Conservation (phyloP, 1,284 basidiomycete species). For the Moesziomyces aphidis region DNA sequence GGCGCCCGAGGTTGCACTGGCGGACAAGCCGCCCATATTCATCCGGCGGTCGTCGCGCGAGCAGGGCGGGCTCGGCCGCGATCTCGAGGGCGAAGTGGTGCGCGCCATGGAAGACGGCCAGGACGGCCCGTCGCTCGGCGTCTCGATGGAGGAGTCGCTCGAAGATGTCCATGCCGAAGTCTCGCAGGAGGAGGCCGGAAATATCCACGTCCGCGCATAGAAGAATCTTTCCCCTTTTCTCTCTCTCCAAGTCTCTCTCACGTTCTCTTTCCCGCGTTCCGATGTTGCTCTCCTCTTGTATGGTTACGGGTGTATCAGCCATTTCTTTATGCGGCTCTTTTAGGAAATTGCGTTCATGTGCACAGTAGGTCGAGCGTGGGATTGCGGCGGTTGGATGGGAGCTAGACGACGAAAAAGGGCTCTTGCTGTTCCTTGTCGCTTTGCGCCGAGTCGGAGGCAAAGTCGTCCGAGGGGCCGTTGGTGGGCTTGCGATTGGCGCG, state of each 20-base stretch:
- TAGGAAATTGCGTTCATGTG: neutral
- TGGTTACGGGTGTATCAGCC: neutral
- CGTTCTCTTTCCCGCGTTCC: neutral
- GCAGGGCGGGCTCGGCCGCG: slow-evolving; percentile 60
- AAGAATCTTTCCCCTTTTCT: neutral
- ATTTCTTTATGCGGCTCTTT: neutral
- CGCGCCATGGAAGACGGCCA: slow-evolving; percentile 44
- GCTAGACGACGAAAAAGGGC: slow-evolving; percentile 39
- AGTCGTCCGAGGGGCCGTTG: slow-evolving; percentile 1
- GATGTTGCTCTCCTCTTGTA: neutral
- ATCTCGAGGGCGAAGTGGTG: slow-evolving; percentile 58
- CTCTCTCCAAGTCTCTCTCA: neutral
- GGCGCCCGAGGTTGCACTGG: slow-evolving; percentile 37
- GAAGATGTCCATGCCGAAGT: slow-evolving; percentile 4
- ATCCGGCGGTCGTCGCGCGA: slow-evolving; percentile 55
- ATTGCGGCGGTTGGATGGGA: neutral
- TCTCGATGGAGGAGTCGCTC: slow-evolving; percentile 26
- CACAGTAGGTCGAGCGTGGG: neutral
- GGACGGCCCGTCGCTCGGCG: slow-evolving; percentile 37
- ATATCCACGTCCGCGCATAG: slow-evolving; percentile 14
- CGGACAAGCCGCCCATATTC: slow-evolving; percentile 47
- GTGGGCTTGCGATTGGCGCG: slow-evolving; percentile 18
- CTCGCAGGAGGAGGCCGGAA: slow-evolving; percentile 4
- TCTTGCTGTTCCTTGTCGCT: slow-evolving; percentile 7
- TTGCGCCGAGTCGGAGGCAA: slow-evolving; percentile 4